phyloP scores from a whole-genome alignment of 495 filamentous ascomycete species.

The Lophiostoma macrostomum region DNA sequence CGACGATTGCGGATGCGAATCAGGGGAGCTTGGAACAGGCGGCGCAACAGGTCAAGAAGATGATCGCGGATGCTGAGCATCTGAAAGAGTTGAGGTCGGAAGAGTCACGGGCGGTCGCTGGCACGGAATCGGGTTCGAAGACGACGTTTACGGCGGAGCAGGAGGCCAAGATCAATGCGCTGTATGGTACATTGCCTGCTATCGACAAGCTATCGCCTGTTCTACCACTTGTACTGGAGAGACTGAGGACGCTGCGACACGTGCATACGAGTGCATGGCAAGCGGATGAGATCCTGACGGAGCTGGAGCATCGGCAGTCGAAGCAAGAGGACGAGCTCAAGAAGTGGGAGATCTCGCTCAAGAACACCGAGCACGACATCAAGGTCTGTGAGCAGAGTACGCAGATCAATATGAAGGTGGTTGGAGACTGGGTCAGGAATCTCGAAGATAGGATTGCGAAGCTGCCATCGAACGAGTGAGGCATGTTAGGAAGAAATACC shows the following conservation, averaged over 20 bases:
- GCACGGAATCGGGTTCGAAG: background rate
- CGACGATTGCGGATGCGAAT: slow-evolving; percentile 60
- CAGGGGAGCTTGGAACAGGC: slow-evolving; percentile 70
- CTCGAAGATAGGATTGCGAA: slow-evolving; percentile 71
- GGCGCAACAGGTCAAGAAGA: slow-evolving; percentile 65
- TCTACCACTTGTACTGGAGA: slow-evolving; percentile 79
- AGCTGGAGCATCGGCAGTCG: slow-evolving; percentile 72
- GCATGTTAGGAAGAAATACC: no score
- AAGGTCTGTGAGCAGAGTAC: slow-evolving; percentile 64
- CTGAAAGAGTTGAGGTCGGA: slow-evolving; percentile 68
- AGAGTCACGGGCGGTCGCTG: slow-evolving; percentile 38
- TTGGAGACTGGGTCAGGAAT: slow-evolving; percentile 86
- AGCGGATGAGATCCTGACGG: slow-evolving; percentile 74
- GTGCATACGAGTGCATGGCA: slow-evolving; percentile 84
- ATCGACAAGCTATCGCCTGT: slow-evolving; percentile 85
- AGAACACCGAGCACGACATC: slow-evolving; percentile 73
- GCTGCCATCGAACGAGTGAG: no score
- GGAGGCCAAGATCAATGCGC: slow-evolving; percentile 81
- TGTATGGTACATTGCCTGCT: slow-evolving; percentile 84
- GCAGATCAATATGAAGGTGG: slow-evolving; percentile 70
- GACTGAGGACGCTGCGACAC: slow-evolving; percentile 75
- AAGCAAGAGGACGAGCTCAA: slow-evolving; percentile 81
- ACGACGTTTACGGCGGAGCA: slow-evolving; percentile 42
- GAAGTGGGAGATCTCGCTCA: slow-evolving; percentile 79
- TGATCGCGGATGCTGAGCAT: slow-evolving; percentile 75